phyloP scores from a whole-genome alignment of 2,329 filamentous ascomycete species.

The Pezicula carpinea region DNA sequence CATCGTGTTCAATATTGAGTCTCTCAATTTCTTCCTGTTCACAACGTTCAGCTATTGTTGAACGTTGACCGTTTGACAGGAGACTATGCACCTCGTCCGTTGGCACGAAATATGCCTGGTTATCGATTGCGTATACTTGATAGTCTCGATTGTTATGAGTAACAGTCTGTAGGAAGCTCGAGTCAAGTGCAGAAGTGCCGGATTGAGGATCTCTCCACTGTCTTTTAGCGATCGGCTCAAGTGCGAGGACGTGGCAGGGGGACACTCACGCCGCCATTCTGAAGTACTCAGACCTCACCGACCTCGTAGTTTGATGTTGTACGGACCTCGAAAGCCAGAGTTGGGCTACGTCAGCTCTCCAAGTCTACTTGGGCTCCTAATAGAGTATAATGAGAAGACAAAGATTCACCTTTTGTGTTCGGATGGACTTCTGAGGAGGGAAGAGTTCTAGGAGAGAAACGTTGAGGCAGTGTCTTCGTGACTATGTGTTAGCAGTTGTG shows the following conservation, averaged over 20 bases:
- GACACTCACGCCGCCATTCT: constrained; percentile 11
- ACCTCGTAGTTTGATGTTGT: background rate
- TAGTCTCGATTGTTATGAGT: constrained; percentile 59
- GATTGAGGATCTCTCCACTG: constrained; percentile 34
- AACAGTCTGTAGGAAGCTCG: constrained; percentile 53
- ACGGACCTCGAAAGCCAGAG: background rate
- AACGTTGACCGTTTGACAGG: constrained; percentile 1
- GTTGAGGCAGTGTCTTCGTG: too few species aligned
- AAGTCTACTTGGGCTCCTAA: too few species aligned
- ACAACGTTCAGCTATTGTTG: constrained; percentile 1
- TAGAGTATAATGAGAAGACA: too few species aligned
- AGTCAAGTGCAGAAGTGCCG: constrained; percentile 48
- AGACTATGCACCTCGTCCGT: constrained; percentile 61
- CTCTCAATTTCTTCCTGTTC: constrained; percentile 62
- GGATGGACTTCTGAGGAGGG: too few species aligned
- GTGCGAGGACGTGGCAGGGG: background rate
- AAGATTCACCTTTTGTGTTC: too few species aligned
- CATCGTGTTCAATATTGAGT: constrained; percentile 56
- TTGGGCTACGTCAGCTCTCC: too few species aligned
- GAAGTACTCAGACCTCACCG: background rate
- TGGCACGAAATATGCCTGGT: constrained; percentile 62
- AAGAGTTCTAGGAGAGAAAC: too few species aligned
- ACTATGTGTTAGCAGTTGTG: too few species aligned
- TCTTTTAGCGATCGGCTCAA: constrained; percentile 1
- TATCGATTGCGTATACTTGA: constrained; percentile 62